phyloP scores from a whole-genome alignment of 1,284 basidiomycete species.

The Pseudozyma hubeiensis region DNA sequence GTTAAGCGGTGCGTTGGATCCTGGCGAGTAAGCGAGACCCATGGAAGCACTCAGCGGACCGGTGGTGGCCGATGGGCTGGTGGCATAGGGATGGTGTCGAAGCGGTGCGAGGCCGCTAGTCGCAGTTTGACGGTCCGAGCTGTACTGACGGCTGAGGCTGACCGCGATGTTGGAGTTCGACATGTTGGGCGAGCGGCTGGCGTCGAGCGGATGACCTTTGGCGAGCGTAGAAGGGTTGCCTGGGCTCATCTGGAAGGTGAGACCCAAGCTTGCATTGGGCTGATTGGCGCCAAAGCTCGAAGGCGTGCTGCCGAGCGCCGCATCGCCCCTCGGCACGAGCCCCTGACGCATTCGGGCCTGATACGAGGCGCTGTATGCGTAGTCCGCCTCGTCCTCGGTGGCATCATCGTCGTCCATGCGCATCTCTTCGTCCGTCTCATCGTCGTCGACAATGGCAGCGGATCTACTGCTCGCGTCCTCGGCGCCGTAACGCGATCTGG shows the following conservation, averaged over 20 bases:
- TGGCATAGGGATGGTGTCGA: conserved; percentile 58
- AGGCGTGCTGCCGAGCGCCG: conserved; percentile 30
- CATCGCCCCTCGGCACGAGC: conserved; percentile 24
- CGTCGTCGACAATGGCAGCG: conserved; percentile 50
- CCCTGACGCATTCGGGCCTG: conserved; percentile 34
- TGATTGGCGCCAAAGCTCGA: conserved; percentile 41
- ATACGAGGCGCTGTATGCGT: conserved; percentile 34
- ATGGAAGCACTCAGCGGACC: conserved; percentile 54
- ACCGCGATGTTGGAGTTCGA: conserved; percentile 27
- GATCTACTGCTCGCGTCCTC: conserved; percentile 17
- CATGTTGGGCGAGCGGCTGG: conserved; percentile 34
- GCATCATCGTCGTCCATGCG: conserved; percentile 58
- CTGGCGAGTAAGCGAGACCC: conserved; percentile 56
- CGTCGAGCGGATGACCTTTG: conserved; percentile 42
- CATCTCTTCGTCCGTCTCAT: conserved; percentile 67
- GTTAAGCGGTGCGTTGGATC: conserved; percentile 51
- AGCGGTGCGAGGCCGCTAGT: conserved; percentile 29
- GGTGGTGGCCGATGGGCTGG: conserved; percentile 47
- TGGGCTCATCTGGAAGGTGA: conserved; percentile 55
- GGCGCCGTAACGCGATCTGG: conserved; percentile 27
- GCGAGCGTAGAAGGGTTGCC: conserved; percentile 32
- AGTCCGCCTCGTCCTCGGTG: conserved; percentile 62
- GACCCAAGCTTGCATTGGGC: conserved; percentile 43
- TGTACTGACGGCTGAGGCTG: conserved; percentile 55
- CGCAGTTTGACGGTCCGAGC: conserved; percentile 47